Base-by-base conservation (phyloP, 305 asterid species). In the Fraxinus paxiana region DNA sequence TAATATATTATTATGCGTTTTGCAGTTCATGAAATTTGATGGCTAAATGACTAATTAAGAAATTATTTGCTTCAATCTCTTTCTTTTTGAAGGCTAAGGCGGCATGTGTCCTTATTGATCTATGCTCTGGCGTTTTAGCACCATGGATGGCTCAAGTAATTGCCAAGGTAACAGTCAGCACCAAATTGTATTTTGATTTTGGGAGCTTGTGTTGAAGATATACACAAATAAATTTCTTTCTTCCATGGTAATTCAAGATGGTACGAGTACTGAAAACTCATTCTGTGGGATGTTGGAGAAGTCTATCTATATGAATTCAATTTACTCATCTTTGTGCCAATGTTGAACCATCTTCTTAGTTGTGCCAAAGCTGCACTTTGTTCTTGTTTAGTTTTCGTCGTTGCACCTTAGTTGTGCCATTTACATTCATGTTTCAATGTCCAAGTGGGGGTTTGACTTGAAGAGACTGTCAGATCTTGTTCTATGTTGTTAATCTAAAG, bases 61-160 rank as follows among this genome's bases (percentile, higher is more conserved):
- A 59, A 72, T 61, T 65, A 65, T 24, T 15, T 69, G 56, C 76
- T 84, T 82, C 28, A 61, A 69, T 80, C 81, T 85, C 34, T 69
- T 71, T 76, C 28, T 22, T 61, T 78, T 84, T 83, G 94, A 24
- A 96, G 98, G 97, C 97, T 82, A 96, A 90, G 88, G 98, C 98
- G 37, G 95, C 98, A 30, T 92, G 97, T 79, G 90, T 96, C 84
- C 97, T 96, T 70, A 90, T 96, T 82, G 99, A 96, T 92, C 87
- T 96, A 83, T 96, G 99, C 87, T 90, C 94, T 84, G 91, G 96
- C 75, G 97, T 96, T 72, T 80, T 96, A 76, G 95, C 97, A 77
- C 98, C 99, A 77, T 96, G 99, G 98, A 91, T 90, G 83, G 89
- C 94, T 87, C 99, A 92, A 91, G 93, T 96, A 67, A 88, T 94